Evolutionary conservation across 495 filamentous ascomycete species (phyloP), one percentile per base, ranked within the genome.

Genomic region (Thozetella sp.): DNA sequence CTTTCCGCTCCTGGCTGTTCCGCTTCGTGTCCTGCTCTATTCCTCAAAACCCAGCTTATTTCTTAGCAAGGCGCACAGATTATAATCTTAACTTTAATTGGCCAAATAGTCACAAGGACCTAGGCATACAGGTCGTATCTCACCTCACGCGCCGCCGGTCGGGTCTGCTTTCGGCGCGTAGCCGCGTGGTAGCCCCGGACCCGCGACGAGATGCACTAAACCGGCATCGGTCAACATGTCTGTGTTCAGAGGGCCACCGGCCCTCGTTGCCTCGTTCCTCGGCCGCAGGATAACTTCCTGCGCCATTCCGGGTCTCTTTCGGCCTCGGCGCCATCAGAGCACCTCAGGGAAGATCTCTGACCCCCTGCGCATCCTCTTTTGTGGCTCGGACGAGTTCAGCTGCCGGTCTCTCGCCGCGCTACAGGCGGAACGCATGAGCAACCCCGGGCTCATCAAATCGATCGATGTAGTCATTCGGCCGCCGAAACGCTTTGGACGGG

Each of bases 331-430:
- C 1, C 19, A 30, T 48, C 23, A 25, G 25, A 30, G 9, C 1
- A n/a, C 20, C 17, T 20, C 23, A 40, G 10, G 23, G 52, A 73
- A 63, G 30, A 48, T 19, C 19, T 78, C 76, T 0, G 73, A 81
- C 10, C 92, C 92, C 1, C 81, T 99, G 25, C 83, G 89, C n/a
- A 92, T 99, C 53, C 85, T 99, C 19, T 99, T 97, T 75, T 98
- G 93, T 71, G 95, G 95, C 24, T 96, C 96, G 12, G 95, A 99
- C 68, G 81, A 90, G 4, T 97, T 97, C 74, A 97, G 93, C 74
- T 88, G 89, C 67, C 84, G 84, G 34, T 92, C 93, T 1, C 80
- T 99, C 51, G 77, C 79, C 53, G 90, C 90, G 22, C 76, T 99
- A 50, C 74, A 90, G 66, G 64, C 68, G 2, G 87, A 93, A 66